Evolutionary conservation across 2,329 filamentous ascomycete genomes (phyloP).

Genomic region (Pseudopithomyces chartarum): DNA sequence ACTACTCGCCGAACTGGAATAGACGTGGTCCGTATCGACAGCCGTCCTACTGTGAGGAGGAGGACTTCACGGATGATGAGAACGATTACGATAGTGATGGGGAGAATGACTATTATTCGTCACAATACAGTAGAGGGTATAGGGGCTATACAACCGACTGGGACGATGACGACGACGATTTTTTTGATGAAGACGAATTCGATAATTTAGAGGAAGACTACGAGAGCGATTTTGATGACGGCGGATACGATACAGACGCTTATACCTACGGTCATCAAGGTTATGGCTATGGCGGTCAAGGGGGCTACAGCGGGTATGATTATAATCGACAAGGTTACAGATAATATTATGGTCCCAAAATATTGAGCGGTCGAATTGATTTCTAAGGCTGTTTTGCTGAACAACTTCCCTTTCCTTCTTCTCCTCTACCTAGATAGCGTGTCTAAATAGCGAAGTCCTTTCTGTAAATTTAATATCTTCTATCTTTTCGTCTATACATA

Average conservation of each 20-base stretch:
- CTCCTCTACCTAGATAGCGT: too few species aligned
- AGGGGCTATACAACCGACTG: conserved; percentile 8
- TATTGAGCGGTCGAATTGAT: not conserved
- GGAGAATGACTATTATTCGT: conserved; percentile 3
- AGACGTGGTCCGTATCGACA: not conserved
- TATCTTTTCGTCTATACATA: too few species aligned
- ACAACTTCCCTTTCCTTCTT: not conserved
- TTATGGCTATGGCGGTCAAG: conserved; percentile 2
- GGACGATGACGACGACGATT: conserved; percentile 19
- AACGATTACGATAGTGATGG: conserved; percentile 13
- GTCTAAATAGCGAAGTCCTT: too few species aligned
- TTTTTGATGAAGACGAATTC: conserved; percentile 7
- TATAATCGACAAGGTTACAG: not conserved
- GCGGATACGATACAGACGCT: not conserved
- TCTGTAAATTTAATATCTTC: too few species aligned
- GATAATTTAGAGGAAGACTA: conserved; percentile 13
- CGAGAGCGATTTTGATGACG: conserved; percentile 11
- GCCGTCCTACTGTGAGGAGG: conserved; percentile 10
- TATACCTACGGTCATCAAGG: conserved; percentile 7
- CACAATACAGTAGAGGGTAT: conserved; percentile 3
- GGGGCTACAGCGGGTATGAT: conserved; percentile 7
- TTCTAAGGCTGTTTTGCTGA: not conserved
- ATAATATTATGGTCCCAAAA: not conserved
- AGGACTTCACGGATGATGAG: conserved; percentile 11
- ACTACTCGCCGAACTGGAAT: conserved; percentile 7